phyloP scores from a whole-genome alignment of 2,329 filamentous ascomycete genomes.

The Fusarium sp. region DNA sequence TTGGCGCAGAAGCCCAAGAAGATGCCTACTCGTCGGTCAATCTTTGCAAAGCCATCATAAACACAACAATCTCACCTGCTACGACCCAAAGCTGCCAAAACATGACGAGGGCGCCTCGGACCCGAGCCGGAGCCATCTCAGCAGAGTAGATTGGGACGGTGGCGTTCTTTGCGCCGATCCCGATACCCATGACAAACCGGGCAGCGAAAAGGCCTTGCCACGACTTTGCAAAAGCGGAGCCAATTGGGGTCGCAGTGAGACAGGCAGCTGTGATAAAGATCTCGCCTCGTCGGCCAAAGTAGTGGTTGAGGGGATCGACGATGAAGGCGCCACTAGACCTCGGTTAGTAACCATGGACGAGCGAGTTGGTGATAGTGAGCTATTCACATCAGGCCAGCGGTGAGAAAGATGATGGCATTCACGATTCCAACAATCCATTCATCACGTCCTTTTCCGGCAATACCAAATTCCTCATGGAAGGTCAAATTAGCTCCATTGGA shows the following conservation, averaged over 20 bases:
- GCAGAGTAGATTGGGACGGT: constrained; percentile 81
- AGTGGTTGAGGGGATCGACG: constrained; percentile 73
- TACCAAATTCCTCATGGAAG: constrained; percentile 64
- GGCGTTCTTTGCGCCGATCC: constrained; percentile 76
- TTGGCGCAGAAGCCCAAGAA: constrained; percentile 67
- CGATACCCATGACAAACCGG: constrained; percentile 78
- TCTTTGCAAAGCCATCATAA: background rate
- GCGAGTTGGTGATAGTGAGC: background rate
- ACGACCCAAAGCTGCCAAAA: constrained; percentile 71
- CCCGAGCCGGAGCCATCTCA: constrained; percentile 76
- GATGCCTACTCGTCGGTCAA: constrained; percentile 48
- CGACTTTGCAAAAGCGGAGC: constrained; percentile 68
- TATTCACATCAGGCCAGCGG: constrained; percentile 72
- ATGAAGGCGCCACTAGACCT: constrained; percentile 42
- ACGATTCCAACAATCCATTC: constrained; percentile 59
- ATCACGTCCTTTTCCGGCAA: constrained; percentile 58
- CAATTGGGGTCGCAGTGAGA: constrained; percentile 57
- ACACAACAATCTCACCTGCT: constrained; percentile 7
- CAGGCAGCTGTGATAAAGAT: constrained; percentile 74
- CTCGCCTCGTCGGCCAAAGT: constrained; percentile 76
- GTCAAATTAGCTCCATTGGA: constrained; percentile 74
- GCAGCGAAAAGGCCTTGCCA: constrained; percentile 78
- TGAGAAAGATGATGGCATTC: constrained; percentile 55
- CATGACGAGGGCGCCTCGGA: constrained; percentile 84
- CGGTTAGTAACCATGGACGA: constrained; percentile 8